Base-by-base conservation (phyloP, 2,329 filamentous ascomycete species). In the Pseudopyrenochaeta lycopersici region DNA sequence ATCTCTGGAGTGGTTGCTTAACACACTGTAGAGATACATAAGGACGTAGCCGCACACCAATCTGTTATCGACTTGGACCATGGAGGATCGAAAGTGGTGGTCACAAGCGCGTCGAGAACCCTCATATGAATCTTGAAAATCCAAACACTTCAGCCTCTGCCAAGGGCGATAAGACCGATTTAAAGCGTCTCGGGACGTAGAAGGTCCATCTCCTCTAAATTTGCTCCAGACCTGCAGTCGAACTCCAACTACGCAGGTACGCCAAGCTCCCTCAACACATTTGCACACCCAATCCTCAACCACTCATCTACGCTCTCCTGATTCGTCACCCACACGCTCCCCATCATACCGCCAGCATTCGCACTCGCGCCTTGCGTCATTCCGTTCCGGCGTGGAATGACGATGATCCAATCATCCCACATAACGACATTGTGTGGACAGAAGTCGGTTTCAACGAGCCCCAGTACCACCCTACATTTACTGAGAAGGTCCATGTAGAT, bases 381-480 rank as follows among this genome's bases (percentile, higher is more conserved):
- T 0, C 68, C 75, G 3, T 52, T 63, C 12, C 73, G 69, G 20
- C 82, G 70, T 3, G 82, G 81, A 20, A 83, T 74, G 2, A 83
- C 76, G n/a, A 83, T 61, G 18, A 84, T 75, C 71, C 78, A 78
- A 20, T 76, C 70, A 23, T 71, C 67, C 52, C 77, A 76, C 39
- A 83, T 63, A 1, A 81, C 60, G 11, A 83, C 68, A 53, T 82
- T 83, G 58, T 84, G 82, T 4, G 80, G 75, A 47, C 77, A 80
- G 0, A 67, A 44, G 2, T 64, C 45, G 1, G 64, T 43, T 11
- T 52, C 56, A 9, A 46, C 44, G 1, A 62, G 15, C 1, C 40
- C 52, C 38, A 67, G 48, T 1, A 52, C 23, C 2, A 55, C 17
- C 40, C 57, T 59, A 14, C 58, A 54, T 27, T 54, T 45, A 1